These are phyloP conservation scores for Piper longum DNA, from an alignment of 164 flowering plant genomes.

Conservation along the genomic window DNA sequence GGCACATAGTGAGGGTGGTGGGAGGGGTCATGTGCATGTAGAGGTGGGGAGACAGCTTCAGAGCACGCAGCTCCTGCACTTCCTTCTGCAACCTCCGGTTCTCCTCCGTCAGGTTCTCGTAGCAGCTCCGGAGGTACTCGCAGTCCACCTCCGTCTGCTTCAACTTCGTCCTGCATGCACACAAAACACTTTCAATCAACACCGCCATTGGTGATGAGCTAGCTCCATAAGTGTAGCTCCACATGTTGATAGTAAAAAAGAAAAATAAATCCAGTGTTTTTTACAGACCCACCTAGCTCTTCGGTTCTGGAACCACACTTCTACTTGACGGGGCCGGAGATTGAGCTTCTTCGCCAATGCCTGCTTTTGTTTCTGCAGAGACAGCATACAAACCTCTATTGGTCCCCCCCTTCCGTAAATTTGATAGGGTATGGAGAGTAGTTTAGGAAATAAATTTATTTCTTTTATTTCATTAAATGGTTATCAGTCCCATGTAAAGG, in stretches of 20 bases:
- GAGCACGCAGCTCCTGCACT: slow-evolving; percentile 68
- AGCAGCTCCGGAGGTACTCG: slow-evolving; percentile 63
- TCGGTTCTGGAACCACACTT: slow-evolving; percentile 95
- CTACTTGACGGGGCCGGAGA: slow-evolving; percentile 73
- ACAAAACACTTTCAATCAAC: not conserved
- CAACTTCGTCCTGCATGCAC: slow-evolving; percentile 57
- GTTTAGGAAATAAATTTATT: too few species aligned
- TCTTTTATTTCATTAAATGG: not conserved
- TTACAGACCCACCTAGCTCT: slow-evolving; percentile 53
- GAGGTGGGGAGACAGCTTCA: slow-evolving; percentile 38
- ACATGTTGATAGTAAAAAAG: not conserved
- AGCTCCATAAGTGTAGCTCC: not conserved
- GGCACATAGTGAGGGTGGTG: slow-evolving; percentile 21
- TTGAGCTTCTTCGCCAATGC: slow-evolving; percentile 47
- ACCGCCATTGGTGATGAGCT: not conserved
- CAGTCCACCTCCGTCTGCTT: slow-evolving; percentile 39
- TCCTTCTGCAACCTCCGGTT: slow-evolving; percentile 66
- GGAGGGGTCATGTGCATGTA: slow-evolving; percentile 19
- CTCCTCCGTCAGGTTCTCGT: slow-evolving; percentile 65
- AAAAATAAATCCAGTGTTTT: not conserved
- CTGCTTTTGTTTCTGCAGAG: slow-evolving; percentile 62
- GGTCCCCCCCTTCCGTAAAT: too few species aligned
- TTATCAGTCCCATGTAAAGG: not conserved
- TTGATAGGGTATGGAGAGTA: too few species aligned
- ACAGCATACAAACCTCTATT: too few species aligned